These are phyloP conservation scores for Acanthamoeba castellanii DNA, from an alignment of 208 protist genomes.

Conservation along the genomic window DNA sequence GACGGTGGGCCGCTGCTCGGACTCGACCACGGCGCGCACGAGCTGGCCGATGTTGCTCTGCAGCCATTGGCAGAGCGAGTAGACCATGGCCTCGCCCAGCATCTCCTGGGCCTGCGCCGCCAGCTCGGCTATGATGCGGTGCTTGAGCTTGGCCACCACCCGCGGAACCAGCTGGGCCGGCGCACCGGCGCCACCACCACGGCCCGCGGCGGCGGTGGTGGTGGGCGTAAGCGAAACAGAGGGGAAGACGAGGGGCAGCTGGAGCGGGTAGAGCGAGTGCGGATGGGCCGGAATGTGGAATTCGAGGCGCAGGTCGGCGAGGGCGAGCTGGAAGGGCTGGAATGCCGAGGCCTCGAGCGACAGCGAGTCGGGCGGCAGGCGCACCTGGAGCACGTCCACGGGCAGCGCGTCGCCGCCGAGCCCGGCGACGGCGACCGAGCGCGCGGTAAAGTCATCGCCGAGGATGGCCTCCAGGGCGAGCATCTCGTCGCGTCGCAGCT, in stretches of 20 bases:
- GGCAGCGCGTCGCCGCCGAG: constrained; percentile 6
- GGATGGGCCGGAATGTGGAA: constrained; percentile 59
- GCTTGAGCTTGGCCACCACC: not conserved
- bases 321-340: not conserved
- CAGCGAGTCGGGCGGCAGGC: constrained; percentile 11
- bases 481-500: constrained; percentile 70
- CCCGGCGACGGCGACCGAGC: not conserved
- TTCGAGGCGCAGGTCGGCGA: constrained; percentile 23
- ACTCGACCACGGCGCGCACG: not conserved
- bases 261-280: constrained; percentile 68
- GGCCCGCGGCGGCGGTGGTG: not conserved
- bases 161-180: not conserved
- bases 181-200: not conserved
- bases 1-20: not conserved
- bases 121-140: constrained; percentile 12
- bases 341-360: constrained; percentile 10
- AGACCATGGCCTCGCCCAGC: constrained; percentile 64
- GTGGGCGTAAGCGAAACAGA: not conserved
- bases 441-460: constrained; percentile 55
- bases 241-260: constrained; percentile 59
- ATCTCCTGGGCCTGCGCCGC: constrained; percentile 14
- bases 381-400: constrained; percentile 13
- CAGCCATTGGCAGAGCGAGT: constrained; percentile 46
- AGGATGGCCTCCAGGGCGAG: constrained; percentile 82
- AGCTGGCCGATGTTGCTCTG: constrained; percentile 34